Evolutionary conservation across 345 rosid genomes (phyloP).

Genomic region (Dipteronia sinensis): DNA sequence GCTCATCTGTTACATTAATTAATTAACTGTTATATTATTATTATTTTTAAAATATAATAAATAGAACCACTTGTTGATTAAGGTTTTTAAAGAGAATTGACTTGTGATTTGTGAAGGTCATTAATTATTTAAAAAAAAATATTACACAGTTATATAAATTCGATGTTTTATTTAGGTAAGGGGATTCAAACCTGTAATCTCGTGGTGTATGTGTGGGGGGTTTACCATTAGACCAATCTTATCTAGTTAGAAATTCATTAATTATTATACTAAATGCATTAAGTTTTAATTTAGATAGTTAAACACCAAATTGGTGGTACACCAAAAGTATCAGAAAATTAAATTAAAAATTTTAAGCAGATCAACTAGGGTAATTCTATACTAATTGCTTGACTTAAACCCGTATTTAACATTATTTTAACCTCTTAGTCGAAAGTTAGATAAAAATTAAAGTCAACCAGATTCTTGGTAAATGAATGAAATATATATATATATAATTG

Average conservation of each 20-base stretch:
- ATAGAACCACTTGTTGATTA: neutral
- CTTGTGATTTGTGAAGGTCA: neutral
- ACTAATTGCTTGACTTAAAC: constrained; percentile 2
- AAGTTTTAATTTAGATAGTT: neutral
- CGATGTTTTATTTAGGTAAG: rapidly evolving
- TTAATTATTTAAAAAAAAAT: neutral
- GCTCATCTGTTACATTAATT: constrained; percentile 12
- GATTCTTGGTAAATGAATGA: neutral
- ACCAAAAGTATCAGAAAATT: constrained; percentile 1
- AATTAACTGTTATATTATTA: neutral
- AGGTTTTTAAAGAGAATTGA: neutral
- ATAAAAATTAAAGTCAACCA: neutral
- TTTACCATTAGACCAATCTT: too few species aligned
- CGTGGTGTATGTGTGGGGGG: too few species aligned
- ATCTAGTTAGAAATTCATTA: too few species aligned
- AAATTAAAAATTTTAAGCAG: neutral
- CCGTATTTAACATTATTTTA: too few species aligned
- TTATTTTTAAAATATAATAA: neutral
- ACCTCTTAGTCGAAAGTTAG: neutral
- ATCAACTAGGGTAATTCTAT: neutral
- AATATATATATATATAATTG: too few species aligned
- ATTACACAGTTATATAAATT: too few species aligned
- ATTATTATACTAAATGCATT: neutral
- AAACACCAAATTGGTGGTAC: neutral
- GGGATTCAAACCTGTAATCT: too few species aligned